A percentile compares a stretch with the other conserved stretches of the same genome.
These are phyloP conservation scores for Escovopsis weberi DNA, from an alignment of 2,329 filamentous ascomycete genomes.

Conservation along the genomic window DNA sequence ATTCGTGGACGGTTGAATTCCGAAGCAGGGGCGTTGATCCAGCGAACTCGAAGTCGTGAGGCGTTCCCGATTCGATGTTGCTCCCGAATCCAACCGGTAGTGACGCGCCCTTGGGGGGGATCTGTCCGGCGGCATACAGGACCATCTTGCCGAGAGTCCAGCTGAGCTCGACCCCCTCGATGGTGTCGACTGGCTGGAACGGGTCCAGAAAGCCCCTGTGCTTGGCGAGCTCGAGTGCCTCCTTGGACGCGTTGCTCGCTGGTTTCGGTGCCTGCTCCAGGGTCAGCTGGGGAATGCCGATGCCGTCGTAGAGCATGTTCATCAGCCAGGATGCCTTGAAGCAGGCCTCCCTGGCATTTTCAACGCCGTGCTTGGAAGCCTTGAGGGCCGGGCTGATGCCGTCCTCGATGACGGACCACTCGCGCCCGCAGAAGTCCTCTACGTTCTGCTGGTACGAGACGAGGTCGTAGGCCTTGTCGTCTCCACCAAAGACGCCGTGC, in stretches of 20 bases:
- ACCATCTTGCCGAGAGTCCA: slow-evolving; percentile 98
- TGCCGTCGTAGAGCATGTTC: slow-evolving; percentile 89
- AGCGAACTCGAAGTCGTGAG: slow-evolving; percentile 72
- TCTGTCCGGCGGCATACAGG: slow-evolving; percentile 80
- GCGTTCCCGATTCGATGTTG: slow-evolving; percentile 52
- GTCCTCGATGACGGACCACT: slow-evolving; percentile 64
- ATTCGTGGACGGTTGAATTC: slow-evolving; percentile 13
- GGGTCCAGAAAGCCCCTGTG: slow-evolving; percentile 65
- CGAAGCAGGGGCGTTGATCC: slow-evolving; percentile 35
- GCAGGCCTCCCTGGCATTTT: slow-evolving; percentile 73
- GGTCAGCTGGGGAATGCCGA: slow-evolving; percentile 77
- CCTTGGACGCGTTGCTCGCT: slow-evolving; percentile 57
- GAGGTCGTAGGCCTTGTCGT: slow-evolving; percentile 77
- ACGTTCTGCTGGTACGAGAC: slow-evolving; percentile 78
- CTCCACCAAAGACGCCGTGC: slow-evolving; percentile 76
- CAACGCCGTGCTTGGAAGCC: slow-evolving; percentile 60
- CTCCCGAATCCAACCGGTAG: slow-evolving; percentile 86
- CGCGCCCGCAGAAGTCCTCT: slow-evolving; percentile 66
- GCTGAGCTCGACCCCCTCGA: slow-evolving; percentile 81
- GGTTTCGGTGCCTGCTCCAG: slow-evolving; percentile 46
- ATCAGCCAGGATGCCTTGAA: slow-evolving; percentile 99
- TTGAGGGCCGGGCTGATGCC: slow-evolving; percentile 54
- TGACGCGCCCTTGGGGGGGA: slow-evolving; percentile 42
- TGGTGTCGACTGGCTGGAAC: slow-evolving; percentile 87
- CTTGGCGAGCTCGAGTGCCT: slow-evolving; percentile 51